Percentiles rank a stretch among this genome's conserved stretches.
phyloP scores from a whole-genome alignment of 106 monocot genomes.

The Apostasia shenzhenica region DNA sequence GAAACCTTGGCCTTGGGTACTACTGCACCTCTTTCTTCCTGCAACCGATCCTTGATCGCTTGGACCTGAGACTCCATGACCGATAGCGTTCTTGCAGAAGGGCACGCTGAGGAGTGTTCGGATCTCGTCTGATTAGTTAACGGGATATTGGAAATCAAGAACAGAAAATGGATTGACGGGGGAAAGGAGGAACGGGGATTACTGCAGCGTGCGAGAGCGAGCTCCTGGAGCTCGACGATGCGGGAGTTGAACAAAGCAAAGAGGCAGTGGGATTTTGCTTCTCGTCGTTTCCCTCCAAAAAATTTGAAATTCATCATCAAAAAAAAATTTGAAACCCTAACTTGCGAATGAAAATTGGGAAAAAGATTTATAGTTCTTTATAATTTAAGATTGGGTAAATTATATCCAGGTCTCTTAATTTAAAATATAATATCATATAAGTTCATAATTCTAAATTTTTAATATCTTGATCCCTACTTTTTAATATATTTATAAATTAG shows the following conservation, averaged over 20 bases:
- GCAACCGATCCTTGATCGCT: constrained; percentile 52
- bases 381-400: too few species aligned
- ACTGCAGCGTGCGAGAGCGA: constrained; percentile 87
- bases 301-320: too few species aligned
- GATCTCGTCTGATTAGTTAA: too few species aligned
- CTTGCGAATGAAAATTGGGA: too few species aligned
- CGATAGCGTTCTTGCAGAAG: constrained; percentile 41
- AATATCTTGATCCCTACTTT: too few species aligned
- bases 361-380: too few species aligned
- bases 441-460: too few species aligned
- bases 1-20: constrained; percentile 78
- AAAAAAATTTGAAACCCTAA: too few species aligned
- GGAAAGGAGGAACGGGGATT: constrained; percentile 1
- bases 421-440: too few species aligned
- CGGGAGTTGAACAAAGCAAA: constrained; percentile 59
- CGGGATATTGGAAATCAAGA: neutral
- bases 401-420: too few species aligned
- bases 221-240: constrained; percentile 73
- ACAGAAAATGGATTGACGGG: neutral
- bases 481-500: too few species aligned
- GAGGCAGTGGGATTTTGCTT: constrained; percentile 2
- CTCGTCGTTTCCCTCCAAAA: too few species aligned
- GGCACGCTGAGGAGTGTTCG: constrained; percentile 40
- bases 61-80: constrained; percentile 76
- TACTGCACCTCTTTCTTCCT: constrained; percentile 61